phyloP scores from a whole-genome alignment of 805 yeast genomes.

The Helenozyma baotianmanensis region DNA sequence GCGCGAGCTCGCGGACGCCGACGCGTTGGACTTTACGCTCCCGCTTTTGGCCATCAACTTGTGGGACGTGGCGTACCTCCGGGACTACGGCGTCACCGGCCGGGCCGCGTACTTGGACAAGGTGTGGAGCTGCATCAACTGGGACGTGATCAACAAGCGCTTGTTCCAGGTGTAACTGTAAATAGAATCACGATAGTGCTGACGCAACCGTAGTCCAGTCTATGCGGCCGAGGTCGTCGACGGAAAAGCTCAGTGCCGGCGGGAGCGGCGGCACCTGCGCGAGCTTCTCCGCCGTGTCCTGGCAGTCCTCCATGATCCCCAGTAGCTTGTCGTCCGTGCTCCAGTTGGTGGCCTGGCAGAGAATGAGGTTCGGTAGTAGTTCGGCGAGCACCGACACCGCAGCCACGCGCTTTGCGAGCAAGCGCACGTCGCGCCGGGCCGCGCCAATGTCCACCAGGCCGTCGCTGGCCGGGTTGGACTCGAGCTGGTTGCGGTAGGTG shows the following conservation, averaged over 20 bases:
- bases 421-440: constrained; percentile 9
- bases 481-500: constrained; percentile 5
- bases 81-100: constrained; percentile 80
- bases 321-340: constrained; percentile 24
- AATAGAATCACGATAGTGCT: constrained; percentile 3
- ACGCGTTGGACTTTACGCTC: constrained; percentile 56
- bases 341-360: constrained; percentile 35
- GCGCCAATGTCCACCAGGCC: too few relatives aligned
- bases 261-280: constrained; percentile 14
- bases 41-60: constrained; percentile 75
- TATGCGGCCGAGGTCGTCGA: too few relatives aligned
- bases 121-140: constrained; percentile 75
- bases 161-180: constrained; percentile 33
- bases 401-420: constrained; percentile 16
- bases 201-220: too few relatives aligned
- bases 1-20: constrained; percentile 35
- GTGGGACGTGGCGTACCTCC: constrained; percentile 86
- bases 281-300: constrained; percentile 17
- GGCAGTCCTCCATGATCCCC: constrained; percentile 26
- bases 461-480: constrained; percentile 4
- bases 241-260: neutral
- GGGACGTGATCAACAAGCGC: constrained; percentile 67
- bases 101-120: constrained; percentile 67
- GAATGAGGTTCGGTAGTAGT: constrained; percentile 29
- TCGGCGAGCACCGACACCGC: constrained; percentile 19